phyloP scores from a whole-genome alignment of 1,284 basidiomycete genomes.

The Trichosporon coremiiforme region DNA sequence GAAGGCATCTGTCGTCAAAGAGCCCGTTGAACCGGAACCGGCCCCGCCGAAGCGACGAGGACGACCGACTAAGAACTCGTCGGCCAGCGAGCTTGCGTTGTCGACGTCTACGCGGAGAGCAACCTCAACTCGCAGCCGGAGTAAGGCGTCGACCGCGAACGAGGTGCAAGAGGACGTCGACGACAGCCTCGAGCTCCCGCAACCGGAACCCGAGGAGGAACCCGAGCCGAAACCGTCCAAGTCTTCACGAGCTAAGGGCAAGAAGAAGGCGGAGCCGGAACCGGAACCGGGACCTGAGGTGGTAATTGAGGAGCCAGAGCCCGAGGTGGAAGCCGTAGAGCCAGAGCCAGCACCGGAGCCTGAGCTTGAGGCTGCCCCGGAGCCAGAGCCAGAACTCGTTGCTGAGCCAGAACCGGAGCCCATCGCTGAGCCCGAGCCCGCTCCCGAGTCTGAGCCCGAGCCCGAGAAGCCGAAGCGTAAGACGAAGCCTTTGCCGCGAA shows the following conservation, averaged over 20 bases:
- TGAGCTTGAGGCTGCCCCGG: neutral
- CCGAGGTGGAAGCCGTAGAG: conserved; percentile 22
- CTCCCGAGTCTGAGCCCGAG: neutral
- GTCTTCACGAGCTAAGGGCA: conserved; percentile 12
- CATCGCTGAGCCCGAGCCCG: conserved; percentile 9
- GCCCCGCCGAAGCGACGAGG: conserved; percentile 19
- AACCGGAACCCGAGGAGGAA: neutral
- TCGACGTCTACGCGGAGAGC: conserved; percentile 14
- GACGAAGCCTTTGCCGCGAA: conserved; percentile 32
- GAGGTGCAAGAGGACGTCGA: conserved; percentile 7
- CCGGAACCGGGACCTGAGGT: neutral
- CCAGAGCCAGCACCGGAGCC: neutral
- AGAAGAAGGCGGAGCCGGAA: conserved; percentile 18
- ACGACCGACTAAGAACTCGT: conserved; percentile 1
- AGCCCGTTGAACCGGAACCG: too few species aligned
- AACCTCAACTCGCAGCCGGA: conserved; percentile 1
- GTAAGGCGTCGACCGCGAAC: conserved; percentile 22
- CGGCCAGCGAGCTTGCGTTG: neutral
- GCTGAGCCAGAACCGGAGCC: conserved; percentile 11
- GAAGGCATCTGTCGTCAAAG: conserved; percentile 28
- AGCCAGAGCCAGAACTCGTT: too few species aligned
- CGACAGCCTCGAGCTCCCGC: conserved; percentile 6
- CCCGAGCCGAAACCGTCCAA: conserved; percentile 17
- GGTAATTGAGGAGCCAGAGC: conserved; percentile 1
- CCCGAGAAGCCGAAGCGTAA: conserved; percentile 20